Percentiles rank a stretch among this genome's conserved stretches.
Conservation (phyloP, 305 asterid species). For the Fraxinus sp. region DNA sequence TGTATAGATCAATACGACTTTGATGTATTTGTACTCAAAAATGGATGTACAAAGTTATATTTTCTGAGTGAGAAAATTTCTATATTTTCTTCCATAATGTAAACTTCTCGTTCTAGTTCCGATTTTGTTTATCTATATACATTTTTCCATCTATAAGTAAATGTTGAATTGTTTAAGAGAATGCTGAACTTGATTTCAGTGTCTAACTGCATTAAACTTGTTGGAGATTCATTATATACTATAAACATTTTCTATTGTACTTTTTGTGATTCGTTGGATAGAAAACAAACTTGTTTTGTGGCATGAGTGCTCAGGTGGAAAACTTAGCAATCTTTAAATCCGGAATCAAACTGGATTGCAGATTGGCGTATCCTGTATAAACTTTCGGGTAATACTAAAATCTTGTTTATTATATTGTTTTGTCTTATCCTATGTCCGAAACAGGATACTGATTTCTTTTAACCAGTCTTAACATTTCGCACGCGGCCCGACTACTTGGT, state of each 20-base stretch:
- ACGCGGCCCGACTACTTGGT: not conserved
- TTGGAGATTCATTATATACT: not conserved
- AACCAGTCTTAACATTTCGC: not conserved
- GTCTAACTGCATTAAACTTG: not conserved
- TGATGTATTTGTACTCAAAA: not conserved
- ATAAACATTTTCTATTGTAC: not conserved
- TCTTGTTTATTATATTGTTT: not conserved
- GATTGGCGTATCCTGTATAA: not conserved
- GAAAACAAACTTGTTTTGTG: not conserved
- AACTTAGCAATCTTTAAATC: not conserved
- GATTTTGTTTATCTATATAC: not conserved
- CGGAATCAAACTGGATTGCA: not conserved
- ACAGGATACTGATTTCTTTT: not conserved
- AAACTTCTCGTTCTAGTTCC: not conserved
- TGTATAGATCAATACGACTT: conserved; percentile 6
- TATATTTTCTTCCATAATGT: not conserved
- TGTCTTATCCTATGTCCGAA: not conserved
- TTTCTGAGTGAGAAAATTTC: not conserved
- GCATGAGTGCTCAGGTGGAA: not conserved
- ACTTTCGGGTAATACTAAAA: not conserved
- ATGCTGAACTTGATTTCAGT: not conserved
- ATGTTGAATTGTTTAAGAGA: not conserved
- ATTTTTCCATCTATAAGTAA: not conserved
- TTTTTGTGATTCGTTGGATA: not conserved
- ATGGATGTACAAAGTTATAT: conserved; percentile 17